Base-by-base conservation (phyloP, 2,329 filamentous ascomycete genomes). In the Pestalotiopsis sp. region DNA sequence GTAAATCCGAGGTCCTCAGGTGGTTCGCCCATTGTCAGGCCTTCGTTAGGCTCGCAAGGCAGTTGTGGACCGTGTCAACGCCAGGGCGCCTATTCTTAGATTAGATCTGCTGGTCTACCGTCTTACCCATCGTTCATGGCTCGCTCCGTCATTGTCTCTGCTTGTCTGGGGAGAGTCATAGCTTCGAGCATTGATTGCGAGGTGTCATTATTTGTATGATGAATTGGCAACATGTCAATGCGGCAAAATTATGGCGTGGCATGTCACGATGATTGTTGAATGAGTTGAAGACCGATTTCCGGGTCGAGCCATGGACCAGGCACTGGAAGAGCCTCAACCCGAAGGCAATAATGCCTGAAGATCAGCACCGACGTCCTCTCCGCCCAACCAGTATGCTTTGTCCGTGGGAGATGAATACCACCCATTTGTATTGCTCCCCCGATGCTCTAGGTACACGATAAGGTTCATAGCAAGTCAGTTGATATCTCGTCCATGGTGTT, bases 81-180 rank as follows among this genome's bases (percentile, higher is more conserved):
- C 61, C 39, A 64, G 61, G 61, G 61, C 61, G 61, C 41, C 61
- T 38, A 64, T 61, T 36, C 31, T 36, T 39, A 36, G 27, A 61
- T 61, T 39, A 25, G 27, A 59, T 59, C 23, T 27, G 27, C 20
- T 13, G 45, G 45, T 52, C 45, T 52, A 52, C 45, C 45, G 45
- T 52, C 45, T 52, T 52, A 52, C 45, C 13, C 39, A 45, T 12
- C 39, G 39, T 52, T 52, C 45, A 52, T 45, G 41, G 41, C 41
- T 45, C 41, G 17, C 41, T 45, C 41, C 41, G 17, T 45, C 4
- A 45, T 45, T 45, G 41, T 52, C 45, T 52, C 17, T 52, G 45
- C 45, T 52, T 52, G 45, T 17, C 45, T n/a, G 45, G 45, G 17
- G 45, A 52, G 45, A 9, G 45, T 52, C 45, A 52, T n/a, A n/a